Percentiles rank a stretch among this genome's conserved stretches.
Conservation (phyloP, 2,329 filamentous ascomycete species). For the Penicillium vulpinum region DNA sequence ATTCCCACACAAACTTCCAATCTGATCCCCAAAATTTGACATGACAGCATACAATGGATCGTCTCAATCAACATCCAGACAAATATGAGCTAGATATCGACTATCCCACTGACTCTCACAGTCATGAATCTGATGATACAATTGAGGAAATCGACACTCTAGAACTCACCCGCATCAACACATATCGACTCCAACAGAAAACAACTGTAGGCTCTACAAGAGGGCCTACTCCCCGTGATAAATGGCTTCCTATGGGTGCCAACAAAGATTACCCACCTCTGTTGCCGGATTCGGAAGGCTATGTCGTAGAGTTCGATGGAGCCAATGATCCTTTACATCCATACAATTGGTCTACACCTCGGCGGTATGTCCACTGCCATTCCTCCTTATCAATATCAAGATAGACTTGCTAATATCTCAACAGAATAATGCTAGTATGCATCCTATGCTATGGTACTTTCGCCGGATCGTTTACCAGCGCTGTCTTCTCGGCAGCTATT, state of each 20-base stretch:
- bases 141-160: constrained; percentile 8
- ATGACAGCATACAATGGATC: constrained; percentile 7
- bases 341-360: constrained; percentile 52
- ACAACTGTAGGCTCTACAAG: constrained; percentile 9
- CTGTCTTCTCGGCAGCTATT: constrained; percentile 70
- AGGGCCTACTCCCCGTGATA: constrained; percentile 5
- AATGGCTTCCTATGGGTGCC: constrained; percentile 31
- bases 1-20: not conserved
- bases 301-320: constrained; percentile 59
- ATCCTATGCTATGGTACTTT: constrained; percentile 10
- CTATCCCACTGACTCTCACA: constrained; percentile 2
- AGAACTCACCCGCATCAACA: constrained; percentile 10
- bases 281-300: constrained; percentile 52
- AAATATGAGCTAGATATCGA: constrained; percentile 6
- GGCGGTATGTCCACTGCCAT: constrained; percentile 36
- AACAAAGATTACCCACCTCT: constrained; percentile 54
- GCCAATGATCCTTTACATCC: constrained; percentile 53
- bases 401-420: not conserved
- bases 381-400: not conserved
- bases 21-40: not conserved
- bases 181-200: constrained; percentile 11
- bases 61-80: not conserved
- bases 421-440: constrained; percentile 5
- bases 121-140: constrained; percentile 11
- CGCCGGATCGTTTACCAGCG: constrained; percentile 46